These are phyloP conservation scores for Pseudozyma flocculosa DNA, from an alignment of 1,284 basidiomycete genomes.

Conservation along the genomic window DNA sequence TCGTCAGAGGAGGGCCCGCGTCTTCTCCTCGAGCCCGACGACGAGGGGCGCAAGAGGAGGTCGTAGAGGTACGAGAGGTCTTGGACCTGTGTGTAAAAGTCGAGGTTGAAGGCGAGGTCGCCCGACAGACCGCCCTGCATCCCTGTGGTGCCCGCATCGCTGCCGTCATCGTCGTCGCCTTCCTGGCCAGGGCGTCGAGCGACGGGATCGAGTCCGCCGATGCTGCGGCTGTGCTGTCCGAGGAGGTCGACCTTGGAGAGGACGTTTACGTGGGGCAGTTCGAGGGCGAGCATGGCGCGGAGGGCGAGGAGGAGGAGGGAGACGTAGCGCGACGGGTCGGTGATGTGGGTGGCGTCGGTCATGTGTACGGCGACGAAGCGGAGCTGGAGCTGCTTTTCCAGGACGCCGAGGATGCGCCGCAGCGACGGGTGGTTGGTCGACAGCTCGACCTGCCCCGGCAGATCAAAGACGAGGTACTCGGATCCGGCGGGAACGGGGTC, in stretches of 20 bases:
- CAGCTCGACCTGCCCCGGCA: conserved; percentile 95
- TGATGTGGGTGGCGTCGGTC: conserved; percentile 94
- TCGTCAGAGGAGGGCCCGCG: neutral
- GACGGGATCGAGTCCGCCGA: conserved; percentile 16
- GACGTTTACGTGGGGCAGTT: conserved; percentile 95
- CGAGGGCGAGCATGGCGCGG: conserved; percentile 95
- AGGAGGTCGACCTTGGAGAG: conserved; percentile 93
- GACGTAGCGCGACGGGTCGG: conserved; percentile 91
- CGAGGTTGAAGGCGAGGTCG: conserved; percentile 79
- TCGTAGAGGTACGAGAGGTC: conserved; percentile 87
- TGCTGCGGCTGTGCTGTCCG: conserved; percentile 50
- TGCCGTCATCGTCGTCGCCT: conserved; percentile 14
- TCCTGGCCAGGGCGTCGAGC: too few relatives aligned
- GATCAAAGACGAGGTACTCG: conserved; percentile 85
- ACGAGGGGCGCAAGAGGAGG: conserved; percentile 62
- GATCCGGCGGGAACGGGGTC: conserved; percentile 54
- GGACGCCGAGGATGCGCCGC: conserved; percentile 72
- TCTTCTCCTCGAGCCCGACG: neutral
- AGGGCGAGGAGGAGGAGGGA: conserved; percentile 87
- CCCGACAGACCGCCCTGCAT: conserved; percentile 12
- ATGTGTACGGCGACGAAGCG: conserved; percentile 92
- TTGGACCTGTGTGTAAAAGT: conserved; percentile 97
- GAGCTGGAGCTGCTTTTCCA: conserved; percentile 68
- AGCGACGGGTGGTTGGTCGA: conserved; percentile 78
- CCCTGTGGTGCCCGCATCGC: conserved; percentile 4